These are phyloP conservation scores for Fagopyrum tataricum DNA, from an alignment of 148 eudicot species.

Conservation along the genomic window DNA sequence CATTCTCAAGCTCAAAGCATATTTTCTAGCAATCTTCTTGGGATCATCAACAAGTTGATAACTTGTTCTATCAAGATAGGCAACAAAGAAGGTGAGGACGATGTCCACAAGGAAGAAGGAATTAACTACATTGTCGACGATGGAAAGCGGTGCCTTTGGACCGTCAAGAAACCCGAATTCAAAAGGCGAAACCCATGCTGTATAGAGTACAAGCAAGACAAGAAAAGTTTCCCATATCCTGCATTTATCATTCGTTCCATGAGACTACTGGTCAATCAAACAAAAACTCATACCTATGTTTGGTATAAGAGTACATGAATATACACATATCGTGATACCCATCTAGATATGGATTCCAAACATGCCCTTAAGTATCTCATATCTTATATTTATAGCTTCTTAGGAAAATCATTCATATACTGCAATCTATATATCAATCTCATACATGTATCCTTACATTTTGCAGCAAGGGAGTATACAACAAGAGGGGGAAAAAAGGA, in stretches of 20 bases:
- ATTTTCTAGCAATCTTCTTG: constrained; percentile 37
- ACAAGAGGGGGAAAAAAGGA: too few species aligned
- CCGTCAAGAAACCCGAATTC: constrained; percentile 57
- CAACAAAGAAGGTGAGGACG: constrained; percentile 58
- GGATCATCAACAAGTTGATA: constrained; percentile 50
- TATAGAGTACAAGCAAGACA: constrained; percentile 59
- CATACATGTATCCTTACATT: too few species aligned
- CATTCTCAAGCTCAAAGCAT: constrained; percentile 15
- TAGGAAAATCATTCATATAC: too few species aligned
- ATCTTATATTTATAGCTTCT: too few species aligned
- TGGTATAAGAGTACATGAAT: too few species aligned
- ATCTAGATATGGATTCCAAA: too few species aligned
- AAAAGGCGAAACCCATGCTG: constrained; percentile 79
- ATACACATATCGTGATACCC: too few species aligned
- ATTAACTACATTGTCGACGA: constrained; percentile 30
- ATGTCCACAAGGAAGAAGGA: constrained; percentile 48
- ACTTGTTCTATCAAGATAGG: constrained; percentile 52
- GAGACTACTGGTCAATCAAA: not conserved
- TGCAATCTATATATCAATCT: too few species aligned
- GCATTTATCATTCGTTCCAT: constrained; percentile 10
- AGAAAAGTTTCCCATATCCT: constrained; percentile 85
- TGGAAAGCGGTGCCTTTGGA: constrained; percentile 12
- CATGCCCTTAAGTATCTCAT: too few species aligned
- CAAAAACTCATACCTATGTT: not conserved
- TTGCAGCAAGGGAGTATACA: too few species aligned